Base-by-base conservation (phyloP, 306 rosid species). In the Vachellia pachyceras region DNA sequence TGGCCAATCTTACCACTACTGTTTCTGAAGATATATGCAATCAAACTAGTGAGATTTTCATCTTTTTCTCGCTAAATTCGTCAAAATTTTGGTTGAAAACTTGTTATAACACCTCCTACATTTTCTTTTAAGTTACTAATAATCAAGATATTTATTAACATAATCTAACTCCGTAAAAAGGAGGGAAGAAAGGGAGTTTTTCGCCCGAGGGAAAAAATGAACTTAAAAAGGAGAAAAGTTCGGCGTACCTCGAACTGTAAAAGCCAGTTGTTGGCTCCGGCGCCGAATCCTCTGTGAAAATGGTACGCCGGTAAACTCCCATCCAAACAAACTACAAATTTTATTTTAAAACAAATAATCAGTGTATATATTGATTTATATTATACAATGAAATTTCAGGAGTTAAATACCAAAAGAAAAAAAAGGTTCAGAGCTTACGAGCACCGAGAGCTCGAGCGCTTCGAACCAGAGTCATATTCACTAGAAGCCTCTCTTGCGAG, bases 221-320 rank as follows among this genome's bases (percentile, higher is more conserved):
- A 39, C 1, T 6, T 39, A 18, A 60, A 60, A 2, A 0, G 0
- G 20, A 12, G 18, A 12, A 66, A 29, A 58, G 25, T 29, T 66
- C 23, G 18, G 29, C n/a, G 83, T 84, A 92, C 99, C 99, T 95
- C 98, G 54, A 92, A 88, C 77, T 93, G 97, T n/a, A 95, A 84
- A 76, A 93, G 92, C 98, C 99, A 95, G 85, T 95, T 95, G 76
- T 78, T 67, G 6, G 79, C 54, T 25, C 99, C 97, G 23, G 91
- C 90, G 12, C 99, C 99, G 82, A 77, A 89, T 75, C 99, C 99
- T 75, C 91, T 86, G 82, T 95, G 82, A 70, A 87, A 79, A 72
- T 93, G 99, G 80, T 95, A 95, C 69, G 97, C 99, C 81, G 97
- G 99, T 83, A 88, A 88, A 86, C 99, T 95, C 61, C 98, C 99